Percentiles rank a stretch among this genome's conserved stretches.
Conservation (phyloP, 2,329 filamentous ascomycete genomes). For the Talaromyces sp. region DNA sequence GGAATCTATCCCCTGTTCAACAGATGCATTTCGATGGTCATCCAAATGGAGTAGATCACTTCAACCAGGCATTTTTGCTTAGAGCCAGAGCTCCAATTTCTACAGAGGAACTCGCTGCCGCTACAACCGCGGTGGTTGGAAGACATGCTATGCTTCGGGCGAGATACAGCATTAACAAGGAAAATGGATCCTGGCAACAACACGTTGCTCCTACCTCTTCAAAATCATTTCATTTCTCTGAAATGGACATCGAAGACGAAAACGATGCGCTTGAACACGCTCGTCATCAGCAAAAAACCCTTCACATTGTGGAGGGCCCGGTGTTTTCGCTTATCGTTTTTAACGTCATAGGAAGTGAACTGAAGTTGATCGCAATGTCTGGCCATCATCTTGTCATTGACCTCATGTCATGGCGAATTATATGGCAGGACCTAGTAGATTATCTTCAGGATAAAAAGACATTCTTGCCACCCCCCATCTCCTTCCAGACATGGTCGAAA, state of each 20-base stretch:
- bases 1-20: background rate
- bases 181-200: background rate
- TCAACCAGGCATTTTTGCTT: background rate
- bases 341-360: background rate
- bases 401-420: conserved; percentile 1
- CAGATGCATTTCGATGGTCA: background rate
- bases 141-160: conserved; percentile 5
- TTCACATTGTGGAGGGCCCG: background rate
- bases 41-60: background rate
- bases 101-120: background rate
- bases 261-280: background rate
- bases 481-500: background rate
- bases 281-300: background rate
- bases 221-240: background rate
- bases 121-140: background rate
- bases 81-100: background rate
- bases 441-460: background rate
- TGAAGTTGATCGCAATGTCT: background rate
- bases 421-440: background rate
- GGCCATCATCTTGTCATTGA: conserved; percentile 5
- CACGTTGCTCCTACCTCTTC: background rate
- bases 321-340: background rate
- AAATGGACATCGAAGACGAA: background rate
- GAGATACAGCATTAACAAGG: background rate
- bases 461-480: background rate